Percentiles rank a stretch among this genome's conserved stretches.
phyloP scores from a whole-genome alignment of 2,329 filamentous ascomycete genomes.

The Macrophomina phaseolina region DNA sequence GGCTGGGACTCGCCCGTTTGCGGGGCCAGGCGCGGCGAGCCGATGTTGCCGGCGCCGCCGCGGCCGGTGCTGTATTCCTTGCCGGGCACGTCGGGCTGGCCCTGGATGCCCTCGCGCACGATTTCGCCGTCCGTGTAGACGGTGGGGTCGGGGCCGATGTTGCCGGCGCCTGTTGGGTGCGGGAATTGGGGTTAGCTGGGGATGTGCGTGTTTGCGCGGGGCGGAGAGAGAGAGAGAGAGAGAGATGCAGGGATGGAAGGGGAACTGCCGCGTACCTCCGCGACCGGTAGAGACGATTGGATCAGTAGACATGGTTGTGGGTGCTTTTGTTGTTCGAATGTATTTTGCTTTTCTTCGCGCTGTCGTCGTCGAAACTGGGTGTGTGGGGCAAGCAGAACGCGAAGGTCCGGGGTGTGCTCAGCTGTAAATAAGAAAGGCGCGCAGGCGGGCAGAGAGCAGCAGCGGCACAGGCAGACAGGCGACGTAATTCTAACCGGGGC shows the following conservation, averaged over 20 bases:
- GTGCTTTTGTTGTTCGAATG: neutral
- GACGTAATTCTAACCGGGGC: neutral
- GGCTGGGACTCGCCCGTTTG: neutral
- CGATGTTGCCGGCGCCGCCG: constrained; percentile 40
- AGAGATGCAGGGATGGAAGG: neutral
- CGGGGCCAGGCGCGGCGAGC: constrained; percentile 30
- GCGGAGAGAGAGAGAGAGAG: neutral
- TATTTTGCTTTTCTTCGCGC: neutral
- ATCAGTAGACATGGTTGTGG: constrained; percentile 21
- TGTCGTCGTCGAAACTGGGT: neutral
- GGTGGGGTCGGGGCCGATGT: constrained; percentile 55
- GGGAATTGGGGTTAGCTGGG: neutral
- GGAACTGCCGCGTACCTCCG: constrained; percentile 49
- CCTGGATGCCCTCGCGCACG: constrained; percentile 41
- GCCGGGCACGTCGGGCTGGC: constrained; percentile 33
- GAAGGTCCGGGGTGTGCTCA: neutral
- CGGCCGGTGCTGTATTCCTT: constrained; percentile 37
- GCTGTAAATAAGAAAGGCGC: constrained; percentile 3
- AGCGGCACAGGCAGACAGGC: neutral
- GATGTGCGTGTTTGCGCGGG: neutral
- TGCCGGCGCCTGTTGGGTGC: constrained; percentile 54
- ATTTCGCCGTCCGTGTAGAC: constrained; percentile 45
- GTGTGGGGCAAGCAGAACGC: neutral
- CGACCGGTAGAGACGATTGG: constrained; percentile 58
- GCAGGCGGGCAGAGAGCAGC: neutral